Evolutionary conservation across 2,329 filamentous ascomycete species (phyloP), one percentile per base, ranked within the genome.

Genomic region (Colletotrichum musae): DNA sequence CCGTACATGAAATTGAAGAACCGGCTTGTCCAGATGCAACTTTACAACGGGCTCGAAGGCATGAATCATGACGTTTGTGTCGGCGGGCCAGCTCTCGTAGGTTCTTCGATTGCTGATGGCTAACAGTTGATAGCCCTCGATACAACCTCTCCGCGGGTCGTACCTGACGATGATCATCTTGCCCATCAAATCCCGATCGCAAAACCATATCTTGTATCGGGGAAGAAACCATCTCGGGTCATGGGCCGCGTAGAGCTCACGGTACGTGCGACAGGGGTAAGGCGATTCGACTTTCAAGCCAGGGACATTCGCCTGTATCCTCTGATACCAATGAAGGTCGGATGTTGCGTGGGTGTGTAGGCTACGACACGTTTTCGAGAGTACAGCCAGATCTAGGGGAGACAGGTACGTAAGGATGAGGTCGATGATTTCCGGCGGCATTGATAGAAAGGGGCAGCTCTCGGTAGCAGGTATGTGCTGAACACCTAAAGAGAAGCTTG

Each of bases 181-280:
- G 0, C 95, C 95, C 2, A 88, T 91, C 56, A 94, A 86, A 36
- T 91, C 87, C 2, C 85, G 86, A 78, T 97, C 94, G 68, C 90
- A 88, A 76, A 97, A 95, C 95, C 95, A 98, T 72, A 98, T 84
- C 79, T 93, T 95, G 77, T 93, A 85, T 59, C 88, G 89, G 0
- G 93, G 86, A 1, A 98, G 84, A 75, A 97, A 97, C 95, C 95
- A 98, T 74, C 91, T 89, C 0, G 92, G 91, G 72, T 96, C 88
- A 77, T 96, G 93, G 21, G 90, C 86, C 50, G 87, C 82, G 77
- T 93, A 97, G 2, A 97, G 87, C 28, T 92, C 86, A 66, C 88
- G 89, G 80, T 91, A 97, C 26, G 85, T 90, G 2, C 81, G 73
- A 74, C 87, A 91, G 6, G 91, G 91, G 6, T 84, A 85, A 0